Evolutionary conservation across 2,329 filamentous ascomycete genomes (phyloP).

Genomic region (Aspergillus persii): DNA sequence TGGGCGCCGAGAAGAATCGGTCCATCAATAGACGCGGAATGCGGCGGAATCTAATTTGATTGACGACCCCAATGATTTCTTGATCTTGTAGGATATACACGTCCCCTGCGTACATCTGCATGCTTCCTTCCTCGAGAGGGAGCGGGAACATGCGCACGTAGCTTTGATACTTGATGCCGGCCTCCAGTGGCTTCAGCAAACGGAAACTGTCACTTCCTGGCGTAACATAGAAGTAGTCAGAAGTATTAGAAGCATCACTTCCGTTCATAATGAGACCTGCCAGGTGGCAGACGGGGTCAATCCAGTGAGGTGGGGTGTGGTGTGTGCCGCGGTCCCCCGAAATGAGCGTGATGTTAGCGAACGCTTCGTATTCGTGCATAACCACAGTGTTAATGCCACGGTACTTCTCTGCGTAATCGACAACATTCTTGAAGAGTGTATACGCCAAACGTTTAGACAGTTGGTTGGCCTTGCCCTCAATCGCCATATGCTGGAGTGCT

Average conservation of each 20-base stretch:
- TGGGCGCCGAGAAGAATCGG: constrained; percentile 14
- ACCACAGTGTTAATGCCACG: constrained; percentile 32
- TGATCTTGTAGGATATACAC: constrained; percentile 38
- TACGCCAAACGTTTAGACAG: constrained; percentile 35
- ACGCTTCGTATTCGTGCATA: constrained; percentile 29
- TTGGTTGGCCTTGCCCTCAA: constrained; percentile 24
- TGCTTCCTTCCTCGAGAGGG: constrained; percentile 22
- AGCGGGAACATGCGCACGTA: constrained; percentile 34
- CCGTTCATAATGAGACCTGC: constrained; percentile 36
- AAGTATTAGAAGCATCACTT: constrained; percentile 23
- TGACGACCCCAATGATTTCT: constrained; percentile 33
- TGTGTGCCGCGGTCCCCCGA: constrained; percentile 26
- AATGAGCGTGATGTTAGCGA: constrained; percentile 28
- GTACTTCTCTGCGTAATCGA: constrained; percentile 29
- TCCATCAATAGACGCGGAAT: constrained; percentile 21
- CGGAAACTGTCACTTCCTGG: constrained; percentile 31
- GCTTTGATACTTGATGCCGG: constrained; percentile 27
- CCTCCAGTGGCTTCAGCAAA: constrained; percentile 23
- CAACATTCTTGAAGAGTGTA: constrained; percentile 28
- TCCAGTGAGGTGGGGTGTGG: constrained; percentile 34
- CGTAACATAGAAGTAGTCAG: constrained; percentile 34
- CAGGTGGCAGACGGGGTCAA: constrained; percentile 39
- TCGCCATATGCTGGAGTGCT: constrained; percentile 22
- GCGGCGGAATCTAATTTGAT: constrained; percentile 35
- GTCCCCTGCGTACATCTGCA: constrained; percentile 35